Base-by-base conservation (phyloP, 2,329 filamentous ascomycete genomes). In the Epichloe sylvatica region DNA sequence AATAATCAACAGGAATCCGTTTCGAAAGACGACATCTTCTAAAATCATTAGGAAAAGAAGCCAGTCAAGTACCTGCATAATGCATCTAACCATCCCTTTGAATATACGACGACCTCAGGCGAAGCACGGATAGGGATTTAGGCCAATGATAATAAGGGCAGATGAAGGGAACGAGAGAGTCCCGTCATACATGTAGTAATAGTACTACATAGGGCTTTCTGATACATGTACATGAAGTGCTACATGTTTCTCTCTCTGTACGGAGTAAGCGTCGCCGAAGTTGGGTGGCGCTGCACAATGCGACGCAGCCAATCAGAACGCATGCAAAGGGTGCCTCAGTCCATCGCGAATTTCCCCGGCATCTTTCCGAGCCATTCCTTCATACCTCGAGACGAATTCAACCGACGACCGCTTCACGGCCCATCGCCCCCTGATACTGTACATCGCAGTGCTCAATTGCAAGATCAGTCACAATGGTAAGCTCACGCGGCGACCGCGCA, bases 391-490 rank as follows among this genome's bases (percentile, higher is more conserved):
- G 13, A 54, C 52, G 55, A 61, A 61, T 51, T 52, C 56, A 55
- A 55, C 51, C 53, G 57, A 54, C 56, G 52, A 53, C 58, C 55
- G 56, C 52, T 56, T 56, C 56, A 56, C 58, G 57, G 56, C 56
- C 57, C 56, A 57, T 56, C 55, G 50, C 54, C 47, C 50, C 51
- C 52, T 46, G 52, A 57, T 55, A 59, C 51, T 52, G 53, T 55
- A 39, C 52, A 49, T 49, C 38, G 46, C 56, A 59, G 56, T 59
- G 55, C 56, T 56, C 60, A 62, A 64, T 61, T 57, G 62, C 62
- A 57, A 56, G 42, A 54, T 51, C 46, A 51, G 56, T 55, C 62
- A 69, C 58, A 52, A 70, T 70, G 67, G 67, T 70, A 63, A 60
- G 63, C 15, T 21, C 5, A 11, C 8, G 19, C 41, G 3, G 34